Conservation (phyloP, 352 stramenopile species). For the Phytophthora ramorum region DNA sequence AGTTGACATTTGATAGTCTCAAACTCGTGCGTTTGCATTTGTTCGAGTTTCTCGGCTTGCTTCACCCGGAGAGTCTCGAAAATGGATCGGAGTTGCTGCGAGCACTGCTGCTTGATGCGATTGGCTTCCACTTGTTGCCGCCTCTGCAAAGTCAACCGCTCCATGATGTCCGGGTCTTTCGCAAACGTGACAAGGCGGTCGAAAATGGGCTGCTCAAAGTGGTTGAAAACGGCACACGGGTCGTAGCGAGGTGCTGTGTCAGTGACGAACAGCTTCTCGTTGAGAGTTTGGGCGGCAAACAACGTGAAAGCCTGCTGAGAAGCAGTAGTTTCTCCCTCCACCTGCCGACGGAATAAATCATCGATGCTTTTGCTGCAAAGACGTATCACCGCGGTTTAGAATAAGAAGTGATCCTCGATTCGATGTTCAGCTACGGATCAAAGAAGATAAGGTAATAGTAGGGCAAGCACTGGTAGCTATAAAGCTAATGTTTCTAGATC, state of each 20-base stretch:
- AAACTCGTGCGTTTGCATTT: conserved; percentile 43
- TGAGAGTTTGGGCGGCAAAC: conserved; percentile 34
- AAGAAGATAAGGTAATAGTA: too few species aligned
- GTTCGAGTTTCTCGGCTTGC: conserved; percentile 50
- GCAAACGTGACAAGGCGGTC: conserved; percentile 71
- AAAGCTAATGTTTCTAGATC: too few species aligned
- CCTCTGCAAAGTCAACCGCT: conserved; percentile 52
- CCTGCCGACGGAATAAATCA: conserved; percentile 51
- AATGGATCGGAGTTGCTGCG: conserved; percentile 53
- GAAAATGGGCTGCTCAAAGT: conserved; percentile 74
- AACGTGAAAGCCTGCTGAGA: conserved; percentile 65
- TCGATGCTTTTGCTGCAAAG: conserved; percentile 53
- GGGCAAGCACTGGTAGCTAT: too few species aligned
- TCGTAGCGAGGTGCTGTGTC: conserved; percentile 73
- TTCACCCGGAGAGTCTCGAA: conserved; percentile 53
- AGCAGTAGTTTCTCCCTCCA: conserved; percentile 32
- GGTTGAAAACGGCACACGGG: conserved; percentile 59
- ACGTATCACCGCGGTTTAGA: too few species aligned
- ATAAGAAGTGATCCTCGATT: too few species aligned
- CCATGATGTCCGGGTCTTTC: conserved; percentile 70
- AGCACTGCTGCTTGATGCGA: conserved; percentile 56
- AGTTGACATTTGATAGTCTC: conserved; percentile 53
- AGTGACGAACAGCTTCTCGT: conserved; percentile 68
- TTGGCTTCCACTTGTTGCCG: conserved; percentile 62
- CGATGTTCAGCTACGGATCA: too few species aligned